Base-by-base conservation (phyloP, 2,329 filamentous ascomycete genomes). In the Verticillium longisporum region DNA sequence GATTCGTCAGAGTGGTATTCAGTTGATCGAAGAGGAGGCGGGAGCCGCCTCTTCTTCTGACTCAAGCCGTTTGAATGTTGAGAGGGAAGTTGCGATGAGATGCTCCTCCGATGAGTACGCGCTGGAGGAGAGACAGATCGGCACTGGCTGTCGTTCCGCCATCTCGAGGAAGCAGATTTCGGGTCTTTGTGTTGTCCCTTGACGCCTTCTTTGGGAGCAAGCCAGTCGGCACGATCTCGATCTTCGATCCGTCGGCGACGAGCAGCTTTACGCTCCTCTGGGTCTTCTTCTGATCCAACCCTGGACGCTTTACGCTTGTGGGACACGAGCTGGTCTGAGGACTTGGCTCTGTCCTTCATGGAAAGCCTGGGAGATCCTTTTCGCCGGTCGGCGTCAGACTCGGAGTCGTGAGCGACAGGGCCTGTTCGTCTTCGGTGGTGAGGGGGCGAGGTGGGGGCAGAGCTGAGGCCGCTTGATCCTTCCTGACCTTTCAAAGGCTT, bases 1-100 rank as follows among this genome's bases (percentile, higher is more conserved):
- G 87, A 87, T 65, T 88, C 82, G 70, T 90, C 88, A 0, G 88
- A 90, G 61, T 86, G 83, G 64, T 89, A 88, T 63, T 87, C 86
- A 31, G 81, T 83, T 10, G 86, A 80, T 59, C 84, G 80, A 58
- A 89, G 77, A 11, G 87, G 85, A 6, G 83, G 81, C 7, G 87
- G 85, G 31, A 84, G 71, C 55, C 81, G 84, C 72, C 81, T 84
- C 72, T 87, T 88, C 74, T 88, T 88, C 61, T 80, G 75, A 58
- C 77, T 75, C 37, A 85, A 70, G 4, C 85, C 84, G 70, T 84
- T 84, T 34, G 80, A 77, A 10, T 79, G 76, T 62, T 84, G 74
- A 3, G 81, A 77, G 1, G 83, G 79, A 21, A 88, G 77, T 68
- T 89, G 87, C 0, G 83, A 87, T 2, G 88, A 90, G 33, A 80